Evolutionary conservation across 176 grass and related monocot species (phyloP).

Genomic region (Rhynchospora pubera): DNA sequence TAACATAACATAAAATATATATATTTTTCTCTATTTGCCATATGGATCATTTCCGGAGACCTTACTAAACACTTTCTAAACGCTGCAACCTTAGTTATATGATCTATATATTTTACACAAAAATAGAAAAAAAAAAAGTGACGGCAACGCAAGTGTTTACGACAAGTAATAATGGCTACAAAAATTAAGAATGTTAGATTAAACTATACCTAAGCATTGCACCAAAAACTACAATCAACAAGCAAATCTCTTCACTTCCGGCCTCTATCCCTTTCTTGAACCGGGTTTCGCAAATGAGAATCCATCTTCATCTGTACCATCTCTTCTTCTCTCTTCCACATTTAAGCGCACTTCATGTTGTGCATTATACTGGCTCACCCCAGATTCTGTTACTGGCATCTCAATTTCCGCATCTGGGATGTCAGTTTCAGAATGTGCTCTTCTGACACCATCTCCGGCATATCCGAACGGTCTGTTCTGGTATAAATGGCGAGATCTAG

Average conservation of each 20-base stretch:
- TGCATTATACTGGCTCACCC: slow-evolving; percentile 20
- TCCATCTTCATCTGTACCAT: slow-evolving; percentile 15
- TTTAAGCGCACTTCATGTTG: slow-evolving; percentile 20
- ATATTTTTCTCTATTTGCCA: too few relatives aligned
- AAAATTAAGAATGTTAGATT: not conserved
- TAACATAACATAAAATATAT: too few relatives aligned
- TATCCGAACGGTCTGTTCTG: slow-evolving; percentile 49
- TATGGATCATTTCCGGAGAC: too few relatives aligned
- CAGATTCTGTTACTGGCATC: slow-evolving; percentile 19
- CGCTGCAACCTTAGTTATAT: too few relatives aligned
- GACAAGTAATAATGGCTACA: not conserved
- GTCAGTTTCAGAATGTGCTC: slow-evolving; percentile 33
- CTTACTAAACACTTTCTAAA: too few relatives aligned
- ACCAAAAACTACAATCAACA: not conserved
- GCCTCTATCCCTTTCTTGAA: slow-evolving; percentile 10
- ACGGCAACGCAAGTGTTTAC: not conserved
- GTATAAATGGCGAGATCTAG: slow-evolving; percentile 27
- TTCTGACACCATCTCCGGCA: slow-evolving; percentile 15
- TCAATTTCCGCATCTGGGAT: slow-evolving; percentile 31
- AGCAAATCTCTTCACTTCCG: slow-evolving; percentile 19
- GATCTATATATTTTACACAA: too few relatives aligned
- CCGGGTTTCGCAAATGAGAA: slow-evolving; percentile 43
- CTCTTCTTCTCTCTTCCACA: not conserved
- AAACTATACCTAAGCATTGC: not conserved
- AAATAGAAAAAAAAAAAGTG: too few relatives aligned